Conservation (phyloP, 306 rosid species). For the Trifolium pratense region DNA sequence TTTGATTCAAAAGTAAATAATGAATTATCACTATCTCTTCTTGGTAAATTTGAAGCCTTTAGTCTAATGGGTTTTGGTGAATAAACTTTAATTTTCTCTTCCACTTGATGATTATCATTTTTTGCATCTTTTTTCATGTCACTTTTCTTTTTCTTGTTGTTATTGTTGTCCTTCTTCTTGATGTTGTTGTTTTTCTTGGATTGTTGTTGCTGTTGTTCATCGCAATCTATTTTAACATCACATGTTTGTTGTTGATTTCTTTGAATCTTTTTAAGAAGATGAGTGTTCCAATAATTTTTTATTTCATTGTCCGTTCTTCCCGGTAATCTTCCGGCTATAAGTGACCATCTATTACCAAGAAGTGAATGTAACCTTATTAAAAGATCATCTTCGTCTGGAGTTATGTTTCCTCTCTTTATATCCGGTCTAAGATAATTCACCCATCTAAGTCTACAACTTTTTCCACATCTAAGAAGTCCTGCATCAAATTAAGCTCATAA, state of each 20-base stretch:
- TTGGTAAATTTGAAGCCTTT: conserved; percentile 42
- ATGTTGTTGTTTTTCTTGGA: background rate
- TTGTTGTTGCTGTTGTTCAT: conserved; percentile 1
- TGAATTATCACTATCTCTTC: conserved; percentile 51
- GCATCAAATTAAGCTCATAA: conserved; percentile 9
- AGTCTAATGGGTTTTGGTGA: conserved; percentile 74
- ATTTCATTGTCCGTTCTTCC: conserved; percentile 89
- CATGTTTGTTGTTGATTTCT: conserved; percentile 33
- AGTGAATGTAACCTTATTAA: conserved; percentile 79
- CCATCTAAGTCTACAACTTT: conserved; percentile 87
- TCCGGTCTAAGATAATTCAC: conserved; percentile 88
- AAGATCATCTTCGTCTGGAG: conserved; percentile 76
- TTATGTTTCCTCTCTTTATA: conserved; percentile 86
- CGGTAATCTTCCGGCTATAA: conserved; percentile 80
- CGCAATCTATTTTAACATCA: background rate
- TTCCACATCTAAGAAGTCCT: conserved; percentile 89
- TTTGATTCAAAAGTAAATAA: conserved; percentile 45
- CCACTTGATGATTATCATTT: background rate
- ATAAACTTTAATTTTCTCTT: conserved; percentile 57
- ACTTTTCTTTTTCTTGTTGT: background rate
- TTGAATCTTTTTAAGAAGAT: conserved; percentile 60
- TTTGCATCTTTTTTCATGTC: conserved; percentile 2
- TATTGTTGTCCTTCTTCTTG: conserved; percentile 27
- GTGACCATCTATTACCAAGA: conserved; percentile 87
- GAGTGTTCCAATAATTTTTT: conserved; percentile 91